Evolutionary conservation across 768 basidiomycete species (phyloP).

Genomic region (Tremella fuciformis): DNA sequence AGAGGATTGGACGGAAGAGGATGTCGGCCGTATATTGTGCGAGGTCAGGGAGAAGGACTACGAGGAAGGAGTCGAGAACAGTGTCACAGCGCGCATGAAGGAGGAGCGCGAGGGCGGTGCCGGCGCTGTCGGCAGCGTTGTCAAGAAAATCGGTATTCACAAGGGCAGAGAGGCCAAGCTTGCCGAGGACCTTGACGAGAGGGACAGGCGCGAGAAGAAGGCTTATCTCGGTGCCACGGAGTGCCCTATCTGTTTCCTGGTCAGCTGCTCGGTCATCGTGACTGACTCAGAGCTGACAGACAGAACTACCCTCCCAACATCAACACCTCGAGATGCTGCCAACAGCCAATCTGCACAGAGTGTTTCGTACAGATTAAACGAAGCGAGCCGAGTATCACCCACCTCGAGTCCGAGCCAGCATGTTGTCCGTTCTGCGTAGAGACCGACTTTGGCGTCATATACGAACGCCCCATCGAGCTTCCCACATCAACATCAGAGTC

Average conservation of each 20-base stretch:
- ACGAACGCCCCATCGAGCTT: slow-evolving; percentile 58
- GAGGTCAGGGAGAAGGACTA: slow-evolving; percentile 45
- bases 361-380: slow-evolving; percentile 99
- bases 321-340: slow-evolving; percentile 95
- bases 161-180: slow-evolving; percentile 18
- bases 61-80: slow-evolving; percentile 41
- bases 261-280: slow-evolving; percentile 55
- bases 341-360: slow-evolving; percentile 97
- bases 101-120: slow-evolving; percentile 1
- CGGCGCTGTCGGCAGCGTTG: slow-evolving; percentile 1
- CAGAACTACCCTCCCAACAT: slow-evolving; percentile 98
- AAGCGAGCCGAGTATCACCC: slow-evolving; percentile 86
- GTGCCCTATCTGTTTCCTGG: slow-evolving; percentile 98
- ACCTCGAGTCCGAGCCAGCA: slow-evolving; percentile 92
- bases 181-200: slow-evolving; percentile 25
- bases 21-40: slow-evolving; percentile 55
- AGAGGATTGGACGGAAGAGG: slow-evolving; percentile 81
- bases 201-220: slow-evolving; percentile 63
- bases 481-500: slow-evolving; percentile 14
- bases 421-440: slow-evolving; percentile 98
- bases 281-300: neutral
- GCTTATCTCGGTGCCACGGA: slow-evolving; percentile 82
- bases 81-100: slow-evolving; percentile 24
- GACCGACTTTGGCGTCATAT: slow-evolving; percentile 91
- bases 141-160: slow-evolving; percentile 19